Base-by-base conservation (phyloP, 192 early-diverging fungal species). In the Dispira parvispora region DNA sequence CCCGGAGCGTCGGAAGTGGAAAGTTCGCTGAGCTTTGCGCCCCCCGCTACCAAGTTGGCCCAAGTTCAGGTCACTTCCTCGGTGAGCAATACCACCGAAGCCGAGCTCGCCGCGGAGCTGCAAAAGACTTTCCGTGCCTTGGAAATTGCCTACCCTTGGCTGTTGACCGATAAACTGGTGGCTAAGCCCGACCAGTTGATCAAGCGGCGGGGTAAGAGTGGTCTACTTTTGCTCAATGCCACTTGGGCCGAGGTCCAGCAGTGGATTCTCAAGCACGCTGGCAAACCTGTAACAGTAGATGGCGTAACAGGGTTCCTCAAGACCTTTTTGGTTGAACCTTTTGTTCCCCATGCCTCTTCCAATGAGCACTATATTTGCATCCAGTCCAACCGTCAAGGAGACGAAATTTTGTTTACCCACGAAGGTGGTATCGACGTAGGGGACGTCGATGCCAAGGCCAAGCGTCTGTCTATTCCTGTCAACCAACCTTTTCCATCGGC, bases 171-270 rank as follows among this genome's bases (percentile, higher is more conserved):
- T 16, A 91, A 91, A 69, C 79, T 96, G 63, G 95, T 98, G 47
- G 93, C 85, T 74, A 98, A 98, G 77, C 95, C 95, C 23, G 95
- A 98, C 74, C 93, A 96, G 74, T 77, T 98, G 54, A 96, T 98
- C 78, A 98, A 98, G 79, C 85, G 95, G 63, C 80, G 95, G 62
- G 95, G 95, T 45, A 98, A 98, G 83, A 85, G 88, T 67, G 95
- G 95, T 52, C 79, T 98, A 45, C 76, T 98, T 32, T 81, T 88
- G 54, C 83, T 98, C 64, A 93, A 94, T 72, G 83, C 91, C 49
- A 82, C 90, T 65, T 98, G 95, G 95, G 52, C 73, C 14, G 75
- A 82, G 45, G 89, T 86, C 62, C 87, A 87, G 76, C 68, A 86
- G 68, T 98, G 95, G 95, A 88, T 98, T 74, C 75, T 75, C 55